Conservation (phyloP, 768 basidiomycete genomes). For the Gelatoporia subvermispora region DNA sequence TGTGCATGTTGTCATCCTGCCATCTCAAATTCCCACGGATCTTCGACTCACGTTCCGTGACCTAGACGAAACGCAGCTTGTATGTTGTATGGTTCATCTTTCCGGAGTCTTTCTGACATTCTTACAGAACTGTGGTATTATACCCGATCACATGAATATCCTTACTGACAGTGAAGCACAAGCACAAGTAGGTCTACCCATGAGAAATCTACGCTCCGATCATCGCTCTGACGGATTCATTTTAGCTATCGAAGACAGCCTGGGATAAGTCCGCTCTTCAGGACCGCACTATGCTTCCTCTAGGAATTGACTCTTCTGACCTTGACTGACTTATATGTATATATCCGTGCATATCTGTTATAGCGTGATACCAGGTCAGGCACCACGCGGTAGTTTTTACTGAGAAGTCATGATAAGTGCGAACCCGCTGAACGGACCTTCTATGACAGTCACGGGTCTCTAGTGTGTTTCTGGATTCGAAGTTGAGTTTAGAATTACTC, state of each 20-base stretch:
- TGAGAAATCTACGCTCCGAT: background rate
- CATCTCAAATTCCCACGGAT: slow-evolving; percentile 71
- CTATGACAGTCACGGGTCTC: too few relatives aligned
- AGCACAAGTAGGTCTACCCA: slow-evolving; percentile 46
- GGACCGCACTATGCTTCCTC: slow-evolving; percentile 32
- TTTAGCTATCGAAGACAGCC: slow-evolving; percentile 45
- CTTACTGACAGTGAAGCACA: slow-evolving; percentile 52
- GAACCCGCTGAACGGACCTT: too few relatives aligned
- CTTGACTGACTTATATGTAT: slow-evolving; percentile 4
- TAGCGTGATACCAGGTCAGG: too few relatives aligned
- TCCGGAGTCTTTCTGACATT: background rate
- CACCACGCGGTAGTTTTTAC: too few relatives aligned
- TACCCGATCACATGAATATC: slow-evolving; percentile 78
- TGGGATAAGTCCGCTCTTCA: slow-evolving; percentile 45
- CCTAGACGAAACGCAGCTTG: slow-evolving; percentile 59
- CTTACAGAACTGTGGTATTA: slow-evolving; percentile 36
- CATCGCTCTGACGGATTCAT: background rate
- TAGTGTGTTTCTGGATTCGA: too few relatives aligned
- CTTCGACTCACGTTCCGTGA: slow-evolving; percentile 62
- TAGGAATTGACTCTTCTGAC: slow-evolving; percentile 32
- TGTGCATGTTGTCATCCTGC: slow-evolving; percentile 68
- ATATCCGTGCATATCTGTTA: too few relatives aligned
- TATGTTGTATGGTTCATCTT: slow-evolving; percentile 26
- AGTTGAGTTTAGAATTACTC: too few relatives aligned
- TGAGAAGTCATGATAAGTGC: too few relatives aligned